phyloP scores from a whole-genome alignment of 371 early-diverging fungal genomes.

The Apophysomyces sp. region DNA sequence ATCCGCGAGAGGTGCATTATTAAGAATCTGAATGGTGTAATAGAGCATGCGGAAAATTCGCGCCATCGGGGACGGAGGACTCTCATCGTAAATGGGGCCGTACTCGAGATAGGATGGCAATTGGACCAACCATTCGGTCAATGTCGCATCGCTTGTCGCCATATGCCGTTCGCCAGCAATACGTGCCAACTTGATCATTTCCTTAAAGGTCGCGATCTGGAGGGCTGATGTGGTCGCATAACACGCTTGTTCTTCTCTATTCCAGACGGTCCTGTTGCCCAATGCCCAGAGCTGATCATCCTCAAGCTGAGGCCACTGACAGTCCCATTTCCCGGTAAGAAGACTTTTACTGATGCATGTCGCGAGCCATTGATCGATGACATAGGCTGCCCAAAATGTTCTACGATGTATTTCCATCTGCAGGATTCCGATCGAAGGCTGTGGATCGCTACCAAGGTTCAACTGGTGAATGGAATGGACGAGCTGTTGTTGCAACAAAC shows the following conservation, averaged over 20 bases:
- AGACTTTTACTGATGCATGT: slow-evolving; percentile 16
- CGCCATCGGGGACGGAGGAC: slow-evolving; percentile 32
- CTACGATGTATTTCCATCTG: slow-evolving; percentile 39
- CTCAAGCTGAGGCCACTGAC: slow-evolving; percentile 38
- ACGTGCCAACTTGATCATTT: slow-evolving; percentile 36
- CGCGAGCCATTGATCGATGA: slow-evolving; percentile 40
- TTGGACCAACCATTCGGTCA: slow-evolving; percentile 41
- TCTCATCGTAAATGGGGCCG: slow-evolving; percentile 12
- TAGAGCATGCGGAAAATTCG: slow-evolving; percentile 42
- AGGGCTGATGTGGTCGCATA: slow-evolving; percentile 12
- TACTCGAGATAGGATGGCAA: slow-evolving; percentile 40
- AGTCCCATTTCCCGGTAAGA: slow-evolving; percentile 12
- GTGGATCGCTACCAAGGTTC: slow-evolving; percentile 10
- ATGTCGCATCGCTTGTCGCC: background rate
- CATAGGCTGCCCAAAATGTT: slow-evolving; percentile 39
- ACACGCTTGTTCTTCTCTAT: background rate
- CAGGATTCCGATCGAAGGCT: slow-evolving; percentile 7
- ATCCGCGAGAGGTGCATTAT: slow-evolving; percentile 2
- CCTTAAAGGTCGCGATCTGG: slow-evolving; percentile 33
- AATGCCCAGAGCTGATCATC: slow-evolving; percentile 35
- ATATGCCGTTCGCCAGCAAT: slow-evolving; percentile 18
- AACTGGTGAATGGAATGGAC: background rate
- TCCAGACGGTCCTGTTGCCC: slow-evolving; percentile 6
- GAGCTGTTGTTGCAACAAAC: background rate
- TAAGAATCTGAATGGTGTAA: slow-evolving; percentile 39